Conservation (phyloP, 2,329 filamentous ascomycete genomes). For the Verticillium albo-atrum region DNA sequence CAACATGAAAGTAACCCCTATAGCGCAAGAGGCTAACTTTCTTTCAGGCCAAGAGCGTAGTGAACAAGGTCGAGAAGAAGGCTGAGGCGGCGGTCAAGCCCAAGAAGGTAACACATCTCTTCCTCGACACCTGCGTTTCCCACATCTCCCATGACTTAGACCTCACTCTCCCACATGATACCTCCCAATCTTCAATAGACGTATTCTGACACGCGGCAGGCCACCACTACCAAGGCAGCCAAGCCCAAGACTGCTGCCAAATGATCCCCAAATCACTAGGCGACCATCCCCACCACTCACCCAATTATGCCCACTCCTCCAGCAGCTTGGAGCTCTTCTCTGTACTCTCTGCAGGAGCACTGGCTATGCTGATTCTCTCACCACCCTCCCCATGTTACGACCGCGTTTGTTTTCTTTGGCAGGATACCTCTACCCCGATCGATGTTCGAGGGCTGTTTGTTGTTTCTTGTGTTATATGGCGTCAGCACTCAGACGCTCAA, state of each 20-base stretch:
- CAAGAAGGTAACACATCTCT: constrained; percentile 1
- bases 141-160: not conserved
- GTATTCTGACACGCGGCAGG: not conserved
- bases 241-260: constrained; percentile 10
- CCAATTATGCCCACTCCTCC: not conserved
- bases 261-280: not conserved
- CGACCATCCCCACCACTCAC: not conserved
- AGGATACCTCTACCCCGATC: not conserved
- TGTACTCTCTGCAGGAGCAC: not conserved
- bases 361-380: not conserved
- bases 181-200: not conserved
- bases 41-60: constrained; percentile 8
- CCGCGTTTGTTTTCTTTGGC: not conserved
- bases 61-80: constrained; percentile 7
- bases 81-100: constrained; percentile 1
- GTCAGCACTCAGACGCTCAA: not conserved
- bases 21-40: not conserved
- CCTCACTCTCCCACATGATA: not conserved
- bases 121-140: not conserved
- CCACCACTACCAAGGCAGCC: constrained; percentile 1
- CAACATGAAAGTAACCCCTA: not conserved
- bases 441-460: not conserved
- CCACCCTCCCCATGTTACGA: not conserved
- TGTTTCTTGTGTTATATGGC: not conserved
- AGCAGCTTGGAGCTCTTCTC: not conserved